Conservation (phyloP, 139 green algal genomes). For the Eudorina sp. region DNA sequence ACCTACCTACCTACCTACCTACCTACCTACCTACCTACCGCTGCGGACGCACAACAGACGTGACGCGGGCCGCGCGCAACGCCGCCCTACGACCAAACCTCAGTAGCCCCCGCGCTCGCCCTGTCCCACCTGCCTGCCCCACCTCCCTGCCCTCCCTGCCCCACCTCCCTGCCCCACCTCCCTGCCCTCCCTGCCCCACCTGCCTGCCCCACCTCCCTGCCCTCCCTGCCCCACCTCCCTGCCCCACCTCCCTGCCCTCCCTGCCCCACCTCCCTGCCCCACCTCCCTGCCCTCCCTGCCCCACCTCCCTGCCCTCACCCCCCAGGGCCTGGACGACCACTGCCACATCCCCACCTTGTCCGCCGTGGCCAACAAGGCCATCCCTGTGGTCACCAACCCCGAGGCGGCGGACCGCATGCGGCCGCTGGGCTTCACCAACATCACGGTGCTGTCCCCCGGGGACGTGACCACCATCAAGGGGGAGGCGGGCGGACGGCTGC, state of each 20-base stretch:
- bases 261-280: neutral
- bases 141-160: neutral
- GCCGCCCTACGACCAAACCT: too few species aligned
- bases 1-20: too few species aligned
- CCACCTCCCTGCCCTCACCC: neutral
- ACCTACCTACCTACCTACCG: too few species aligned
- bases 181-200: neutral
- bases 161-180: neutral
- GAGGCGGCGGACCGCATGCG: slow-evolving; percentile 68
- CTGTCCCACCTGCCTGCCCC: neutral
- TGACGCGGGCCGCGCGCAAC: too few species aligned
- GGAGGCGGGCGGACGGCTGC: slow-evolving; percentile 63
- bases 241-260: neutral
- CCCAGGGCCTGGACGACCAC: slow-evolving; percentile 80
- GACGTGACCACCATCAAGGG: slow-evolving; percentile 69
- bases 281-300: neutral
- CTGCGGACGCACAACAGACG: too few species aligned
- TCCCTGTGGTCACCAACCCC: slow-evolving; percentile 79
- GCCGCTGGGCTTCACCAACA: slow-evolving; percentile 77
- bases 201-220: neutral
- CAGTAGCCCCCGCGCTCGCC: too few species aligned
- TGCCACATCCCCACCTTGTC: slow-evolving; percentile 82
- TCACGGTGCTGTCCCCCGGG: slow-evolving; percentile 66
- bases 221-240: neutral
- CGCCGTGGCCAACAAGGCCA: slow-evolving; percentile 66